Evolutionary conservation across 2,329 filamentous ascomycete genomes (phyloP), one percentile per base, ranked within the genome.

Genomic region (Hypomyces perniciosus): DNA sequence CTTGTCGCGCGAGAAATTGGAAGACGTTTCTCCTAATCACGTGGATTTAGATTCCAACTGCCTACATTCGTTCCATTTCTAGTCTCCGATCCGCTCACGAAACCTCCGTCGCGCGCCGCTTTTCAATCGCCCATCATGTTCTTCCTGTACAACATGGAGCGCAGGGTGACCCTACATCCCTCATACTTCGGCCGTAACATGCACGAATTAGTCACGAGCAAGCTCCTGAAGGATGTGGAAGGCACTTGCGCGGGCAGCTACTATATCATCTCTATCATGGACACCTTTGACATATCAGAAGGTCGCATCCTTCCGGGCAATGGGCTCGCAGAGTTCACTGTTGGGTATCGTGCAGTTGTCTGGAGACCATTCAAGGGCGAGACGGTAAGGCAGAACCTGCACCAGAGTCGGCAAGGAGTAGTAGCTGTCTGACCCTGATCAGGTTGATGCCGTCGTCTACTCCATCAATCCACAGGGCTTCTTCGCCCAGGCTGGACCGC

Each of bases 351-450:
- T 54, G 93, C 93, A 48, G 92, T 99, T 54, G 90, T 99, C 52
- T 99, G 92, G 92, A 83, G 92, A 64, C 93, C 93, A 8, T 99
- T 97, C 77, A 92, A 93, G 72, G 92, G 93, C 64, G 93, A 99
- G 78, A 95, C 93, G 69, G 93, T 95, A 83, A 72, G 86, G 55
- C 47, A 44, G 51, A 51, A 40, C 44, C 48, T 51, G 49, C 51
- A 48, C 50, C 53, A 54, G 51, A 42, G 50, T 50, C 39, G 50
- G 29, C 28, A 47, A 38, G 40, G 46, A 51, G 51, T 52, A 20
- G 20, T 20, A 53, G 44, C 44, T 58, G 57, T 63, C 67, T 68
- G 62, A 68, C 60, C 56, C 48, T 66, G 62, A 53, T 54, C 71
- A 95, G 90, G 86, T 97, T 63, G 93, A 99, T 77, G 92, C 90